These are phyloP conservation scores for Aureobasidium sp. DNA, from an alignment of 2,329 filamentous ascomycete genomes.

Conservation along the genomic window DNA sequence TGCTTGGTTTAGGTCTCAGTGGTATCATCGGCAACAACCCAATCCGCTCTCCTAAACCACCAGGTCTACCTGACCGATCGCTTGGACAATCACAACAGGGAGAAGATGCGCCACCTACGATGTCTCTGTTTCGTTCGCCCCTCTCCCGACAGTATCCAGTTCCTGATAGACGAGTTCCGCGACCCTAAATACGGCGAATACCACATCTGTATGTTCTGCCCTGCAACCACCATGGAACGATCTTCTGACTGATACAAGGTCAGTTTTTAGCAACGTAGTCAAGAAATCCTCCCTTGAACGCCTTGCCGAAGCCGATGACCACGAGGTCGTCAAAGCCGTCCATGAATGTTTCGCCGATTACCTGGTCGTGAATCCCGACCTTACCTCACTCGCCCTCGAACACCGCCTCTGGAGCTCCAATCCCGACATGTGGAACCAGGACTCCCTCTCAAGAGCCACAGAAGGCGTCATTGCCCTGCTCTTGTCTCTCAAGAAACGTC, in stretches of 20 bases:
- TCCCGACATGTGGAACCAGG: conserved; percentile 84
- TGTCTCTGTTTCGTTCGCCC: conserved; percentile 91
- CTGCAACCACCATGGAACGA: background rate
- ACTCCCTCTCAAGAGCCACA: conserved; percentile 75
- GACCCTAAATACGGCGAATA: conserved; percentile 98
- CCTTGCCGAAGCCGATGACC: conserved; percentile 90
- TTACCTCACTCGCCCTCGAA: conserved; percentile 72
- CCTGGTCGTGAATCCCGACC: conserved; percentile 86
- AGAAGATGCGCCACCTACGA: conserved; percentile 96
- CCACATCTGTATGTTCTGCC: conserved; percentile 55
- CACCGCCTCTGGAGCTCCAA: conserved; percentile 72
- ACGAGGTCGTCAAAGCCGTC: conserved; percentile 88
- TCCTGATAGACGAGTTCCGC: conserved; percentile 87
- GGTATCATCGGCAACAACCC: conserved; percentile 89
- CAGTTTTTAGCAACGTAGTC: conserved; percentile 89
- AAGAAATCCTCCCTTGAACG: conserved; percentile 94
- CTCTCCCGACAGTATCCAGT: conserved; percentile 84
- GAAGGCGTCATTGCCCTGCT: conserved; percentile 81
- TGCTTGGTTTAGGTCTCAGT: conserved; percentile 58
- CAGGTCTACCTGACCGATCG: conserved; percentile 98
- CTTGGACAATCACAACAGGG: conserved; percentile 77
- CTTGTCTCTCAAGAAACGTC: conserved; percentile 90
- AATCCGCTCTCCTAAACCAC: conserved; percentile 88
- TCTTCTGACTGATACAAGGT: conserved; percentile 26
- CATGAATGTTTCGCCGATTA: conserved; percentile 98